Evolutionary conservation across 2,329 filamentous ascomycete genomes (phyloP).

Genomic region (Fonsecaea pugnacius): DNA sequence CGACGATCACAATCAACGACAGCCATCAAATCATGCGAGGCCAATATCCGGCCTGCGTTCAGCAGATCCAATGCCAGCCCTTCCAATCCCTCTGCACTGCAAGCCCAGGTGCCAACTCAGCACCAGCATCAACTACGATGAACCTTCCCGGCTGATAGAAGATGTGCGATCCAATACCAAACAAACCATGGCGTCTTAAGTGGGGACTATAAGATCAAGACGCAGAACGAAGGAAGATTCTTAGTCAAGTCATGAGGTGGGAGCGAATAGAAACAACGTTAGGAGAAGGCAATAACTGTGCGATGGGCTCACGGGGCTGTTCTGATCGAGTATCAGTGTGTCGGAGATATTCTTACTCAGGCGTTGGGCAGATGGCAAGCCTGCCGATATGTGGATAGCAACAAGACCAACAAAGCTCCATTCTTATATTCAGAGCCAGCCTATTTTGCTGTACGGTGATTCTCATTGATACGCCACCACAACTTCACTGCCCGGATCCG

Average conservation of each 20-base stretch:
- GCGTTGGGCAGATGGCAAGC: background rate
- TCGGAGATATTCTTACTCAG: background rate
- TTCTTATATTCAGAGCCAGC: background rate
- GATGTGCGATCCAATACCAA: conserved; percentile 8
- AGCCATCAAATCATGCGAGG: background rate
- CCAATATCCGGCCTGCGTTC: background rate
- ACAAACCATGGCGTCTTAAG: background rate
- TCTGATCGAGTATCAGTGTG: background rate
- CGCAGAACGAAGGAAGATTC: background rate
- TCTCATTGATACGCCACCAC: background rate
- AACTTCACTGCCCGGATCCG: background rate
- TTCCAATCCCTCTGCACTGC: background rate
- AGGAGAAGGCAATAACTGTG: background rate
- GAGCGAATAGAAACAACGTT: background rate
- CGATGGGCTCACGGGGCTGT: background rate
- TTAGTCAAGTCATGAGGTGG: background rate
- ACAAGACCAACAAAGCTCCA: background rate
- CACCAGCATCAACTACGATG: conserved; percentile 21
- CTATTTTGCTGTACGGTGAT: background rate
- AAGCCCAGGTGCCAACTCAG: background rate
- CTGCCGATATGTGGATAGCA: background rate
- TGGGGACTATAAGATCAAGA: background rate
- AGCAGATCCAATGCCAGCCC: background rate
- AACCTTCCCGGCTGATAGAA: conserved; percentile 10
- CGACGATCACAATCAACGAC: background rate